A percentile compares a stretch with the other conserved stretches of the same genome.
phyloP scores from a whole-genome alignment of 306 rosid genomes.

The Acacia melanoxylon region DNA sequence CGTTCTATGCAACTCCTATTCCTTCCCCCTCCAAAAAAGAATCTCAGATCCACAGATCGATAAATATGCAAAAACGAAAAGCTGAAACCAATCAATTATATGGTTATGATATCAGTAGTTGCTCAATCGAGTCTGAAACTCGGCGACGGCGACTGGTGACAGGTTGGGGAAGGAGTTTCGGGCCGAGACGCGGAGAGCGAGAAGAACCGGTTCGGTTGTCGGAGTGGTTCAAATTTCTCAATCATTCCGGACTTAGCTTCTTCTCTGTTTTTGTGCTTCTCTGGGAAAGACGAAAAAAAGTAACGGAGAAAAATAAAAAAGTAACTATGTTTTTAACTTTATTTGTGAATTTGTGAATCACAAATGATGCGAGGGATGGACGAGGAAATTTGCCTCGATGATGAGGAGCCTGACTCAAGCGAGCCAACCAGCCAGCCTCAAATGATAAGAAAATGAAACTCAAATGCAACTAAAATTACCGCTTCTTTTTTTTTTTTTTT shows the following conservation, averaged over 20 bases:
- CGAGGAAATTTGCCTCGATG: slow-evolving; percentile 50
- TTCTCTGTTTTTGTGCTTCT: slow-evolving; percentile 22
- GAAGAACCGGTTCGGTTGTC: slow-evolving; percentile 53
- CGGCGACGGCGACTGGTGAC: slow-evolving; percentile 39
- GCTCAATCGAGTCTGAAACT: slow-evolving; percentile 19
- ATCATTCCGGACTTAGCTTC: slow-evolving; percentile 43
- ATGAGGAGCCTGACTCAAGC: slow-evolving; percentile 21
- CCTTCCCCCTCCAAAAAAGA: not conserved
- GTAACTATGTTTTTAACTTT: not conserved
- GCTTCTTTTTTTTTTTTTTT: not conserved
- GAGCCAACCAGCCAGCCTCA: not conserved
- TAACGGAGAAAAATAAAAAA: not conserved
- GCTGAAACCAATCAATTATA: slow-evolving; percentile 24
- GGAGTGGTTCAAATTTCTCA: slow-evolving; percentile 38
- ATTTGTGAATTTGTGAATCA: slow-evolving; percentile 25
- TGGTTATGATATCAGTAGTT: not conserved
- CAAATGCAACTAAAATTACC: slow-evolving; percentile 49
- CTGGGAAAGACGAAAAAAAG: slow-evolving; percentile 14
- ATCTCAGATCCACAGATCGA: slow-evolving; percentile 63
- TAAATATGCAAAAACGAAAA: slow-evolving; percentile 11
- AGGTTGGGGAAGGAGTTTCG: slow-evolving; percentile 27
- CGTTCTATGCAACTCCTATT: slow-evolving; percentile 31
- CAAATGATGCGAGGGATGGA: slow-evolving; percentile 34
- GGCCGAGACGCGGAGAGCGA: slow-evolving; percentile 33
- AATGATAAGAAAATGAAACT: slow-evolving; percentile 30